phyloP scores from a whole-genome alignment of 2,329 filamentous ascomycete genomes.

The Daldinia eschscholtzii region DNA sequence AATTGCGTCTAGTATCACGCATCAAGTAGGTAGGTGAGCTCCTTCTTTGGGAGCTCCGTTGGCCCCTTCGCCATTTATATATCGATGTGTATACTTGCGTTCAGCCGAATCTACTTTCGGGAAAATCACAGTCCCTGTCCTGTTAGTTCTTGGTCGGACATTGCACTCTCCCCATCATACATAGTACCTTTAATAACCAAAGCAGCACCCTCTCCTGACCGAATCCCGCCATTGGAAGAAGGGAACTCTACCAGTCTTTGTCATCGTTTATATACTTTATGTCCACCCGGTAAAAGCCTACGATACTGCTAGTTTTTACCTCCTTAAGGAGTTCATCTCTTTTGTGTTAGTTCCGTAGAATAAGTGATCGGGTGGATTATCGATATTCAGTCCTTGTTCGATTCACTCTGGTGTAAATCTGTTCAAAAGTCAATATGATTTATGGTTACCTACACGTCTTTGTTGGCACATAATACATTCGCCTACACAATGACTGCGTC shows the following conservation, averaged over 20 bases:
- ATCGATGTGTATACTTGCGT: background rate
- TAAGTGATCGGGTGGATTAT: background rate
- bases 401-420: too few relatives aligned
- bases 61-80: background rate
- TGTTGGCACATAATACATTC: too few relatives aligned
- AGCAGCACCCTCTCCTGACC: too few relatives aligned
- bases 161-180: background rate
- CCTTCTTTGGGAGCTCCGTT: conserved; percentile 22
- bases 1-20: background rate
- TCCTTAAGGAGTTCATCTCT: background rate
- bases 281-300: background rate
- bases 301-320: background rate
- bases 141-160: too few relatives aligned
- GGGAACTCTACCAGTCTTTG: background rate
- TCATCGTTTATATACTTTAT: background rate
- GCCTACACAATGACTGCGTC: too few relatives aligned
- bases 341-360: background rate
- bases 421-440: too few relatives aligned
- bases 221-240: background rate
- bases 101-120: conserved; percentile 21
- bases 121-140: background rate
- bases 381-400: background rate
- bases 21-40: background rate
- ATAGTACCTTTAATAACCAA: background rate
- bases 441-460: too few relatives aligned